These are phyloP conservation scores for Ascochyta rabiei DNA, from an alignment of 2,329 filamentous ascomycete species.

Conservation along the genomic window DNA sequence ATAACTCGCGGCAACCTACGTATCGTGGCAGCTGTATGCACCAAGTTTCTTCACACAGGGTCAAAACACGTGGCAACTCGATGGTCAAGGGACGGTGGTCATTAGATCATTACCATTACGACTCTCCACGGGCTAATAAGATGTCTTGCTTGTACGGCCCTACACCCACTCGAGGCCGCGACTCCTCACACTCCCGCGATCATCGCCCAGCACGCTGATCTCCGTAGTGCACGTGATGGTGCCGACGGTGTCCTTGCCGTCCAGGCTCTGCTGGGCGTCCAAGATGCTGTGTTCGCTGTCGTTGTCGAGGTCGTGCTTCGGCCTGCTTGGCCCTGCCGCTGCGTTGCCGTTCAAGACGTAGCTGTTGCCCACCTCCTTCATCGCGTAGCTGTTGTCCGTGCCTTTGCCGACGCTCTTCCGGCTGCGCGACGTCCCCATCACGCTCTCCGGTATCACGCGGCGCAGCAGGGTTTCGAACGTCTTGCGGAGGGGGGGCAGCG, in stretches of 20 bases:
- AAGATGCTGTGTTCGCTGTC: conserved; percentile 11
- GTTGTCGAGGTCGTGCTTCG: conserved; percentile 12
- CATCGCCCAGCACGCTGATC: conserved; percentile 7
- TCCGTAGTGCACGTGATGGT: conserved; percentile 12
- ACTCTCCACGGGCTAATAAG: too few species aligned
- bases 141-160: background rate
- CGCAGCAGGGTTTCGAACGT: conserved; percentile 31
- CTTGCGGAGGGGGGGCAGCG: conserved; percentile 34
- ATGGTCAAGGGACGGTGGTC: too few species aligned
- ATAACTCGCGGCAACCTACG: too few species aligned
- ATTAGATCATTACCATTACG: background rate
- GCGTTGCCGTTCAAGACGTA: conserved; percentile 12
- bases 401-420: conserved; percentile 10
- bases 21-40: too few species aligned
- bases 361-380: conserved; percentile 19
- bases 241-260: conserved; percentile 1
- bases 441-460: conserved; percentile 26
- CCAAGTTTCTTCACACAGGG: too few species aligned
- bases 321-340: background rate
- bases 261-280: background rate
- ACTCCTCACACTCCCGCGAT: background rate
- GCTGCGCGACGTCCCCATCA: conserved; percentile 17
- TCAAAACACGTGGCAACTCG: too few species aligned
- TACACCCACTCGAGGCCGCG: conserved; percentile 9
- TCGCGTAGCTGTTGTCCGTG: conserved; percentile 24